Base-by-base conservation (phyloP, 2,329 filamentous ascomycete species). In the Ophiocordyceps camponoti-rufipedis region DNA sequence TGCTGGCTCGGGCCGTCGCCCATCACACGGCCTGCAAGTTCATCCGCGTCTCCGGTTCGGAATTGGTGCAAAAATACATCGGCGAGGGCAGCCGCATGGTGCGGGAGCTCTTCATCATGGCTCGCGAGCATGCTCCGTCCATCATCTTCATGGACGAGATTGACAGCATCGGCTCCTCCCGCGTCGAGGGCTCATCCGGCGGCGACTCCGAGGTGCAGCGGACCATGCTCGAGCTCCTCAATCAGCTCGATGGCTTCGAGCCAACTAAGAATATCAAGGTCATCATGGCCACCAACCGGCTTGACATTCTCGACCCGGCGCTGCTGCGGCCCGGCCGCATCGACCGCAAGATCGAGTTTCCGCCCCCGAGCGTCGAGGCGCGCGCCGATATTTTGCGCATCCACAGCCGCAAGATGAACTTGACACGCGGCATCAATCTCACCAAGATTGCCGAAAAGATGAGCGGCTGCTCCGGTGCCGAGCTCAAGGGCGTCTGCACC, bases 71-170 rank as follows among this genome's bases (percentile, higher is more conserved):
- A 62, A 98, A 98, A 69, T 98, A 98, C 67, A 98, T 98, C 57
- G 91, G 91, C 60, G 91, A 98, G 63, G 91, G 91, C 59, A 91
- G 84, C 55, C 81, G 91, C 56, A 98, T 98, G 91, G 91, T 98
- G 51, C 85, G 91, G 59, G 91, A 98, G 67, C 75, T 98, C 44
- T 98, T 98, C 73, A 85, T 98, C 61, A 98, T 98, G 91, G 91
- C 91, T 28, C 78, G 91, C 65, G 91, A 98, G 62, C 91, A 98
- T 57, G 91, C 91, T 1, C 91, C 91, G 19, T 94, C 85, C 53
- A 98, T 98, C 67, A 98, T 98, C 66, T 98, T 98, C 72, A 98
- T 98, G 91, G 91, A 98, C 64, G 91, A 98, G 66, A 96, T 98
- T 64, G 91, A 98, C 71, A 94, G 85, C 54, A 98, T 98, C 65